Conservation (phyloP, 768 basidiomycete genomes). For the Peribolospora baueri region DNA sequence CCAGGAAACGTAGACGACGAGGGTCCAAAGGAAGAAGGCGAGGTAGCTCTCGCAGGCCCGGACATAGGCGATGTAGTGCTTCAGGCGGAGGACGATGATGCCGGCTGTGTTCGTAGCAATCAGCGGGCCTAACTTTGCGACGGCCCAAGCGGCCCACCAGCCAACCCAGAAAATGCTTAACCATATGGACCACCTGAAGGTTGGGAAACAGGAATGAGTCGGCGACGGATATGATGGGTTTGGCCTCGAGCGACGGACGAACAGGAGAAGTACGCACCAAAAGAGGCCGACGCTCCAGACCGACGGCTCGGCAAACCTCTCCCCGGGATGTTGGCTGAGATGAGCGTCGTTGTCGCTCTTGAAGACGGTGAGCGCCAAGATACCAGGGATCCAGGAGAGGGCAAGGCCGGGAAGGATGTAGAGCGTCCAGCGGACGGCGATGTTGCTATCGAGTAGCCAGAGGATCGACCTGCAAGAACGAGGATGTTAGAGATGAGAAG, state of each 20-base stretch:
- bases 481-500: constrained; percentile 12
- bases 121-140: constrained; percentile 24
- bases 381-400: constrained; percentile 43
- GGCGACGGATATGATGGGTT: constrained; percentile 34
- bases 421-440: constrained; percentile 21
- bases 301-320: constrained; percentile 27
- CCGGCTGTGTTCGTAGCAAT: constrained; percentile 33
- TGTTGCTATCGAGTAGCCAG: neutral
- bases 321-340: constrained; percentile 36
- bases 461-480: neutral
- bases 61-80: constrained; percentile 60
- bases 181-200: constrained; percentile 48
- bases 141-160: constrained; percentile 55
- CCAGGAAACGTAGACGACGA: constrained; percentile 42
- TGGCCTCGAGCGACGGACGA: neutral
- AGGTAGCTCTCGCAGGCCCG: constrained; percentile 36
- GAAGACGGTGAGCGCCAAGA: constrained; percentile 22
- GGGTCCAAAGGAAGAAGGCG: constrained; percentile 38
- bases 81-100: constrained; percentile 40
- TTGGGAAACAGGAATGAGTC: constrained; percentile 26
- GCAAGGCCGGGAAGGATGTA: neutral
- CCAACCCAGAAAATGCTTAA: constrained; percentile 54
- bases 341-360: neutral
- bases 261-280: neutral
- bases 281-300: constrained; percentile 24